These are phyloP conservation scores for Salinomyces thailandicus DNA, from an alignment of 2,329 filamentous ascomycete genomes.

Conservation along the genomic window DNA sequence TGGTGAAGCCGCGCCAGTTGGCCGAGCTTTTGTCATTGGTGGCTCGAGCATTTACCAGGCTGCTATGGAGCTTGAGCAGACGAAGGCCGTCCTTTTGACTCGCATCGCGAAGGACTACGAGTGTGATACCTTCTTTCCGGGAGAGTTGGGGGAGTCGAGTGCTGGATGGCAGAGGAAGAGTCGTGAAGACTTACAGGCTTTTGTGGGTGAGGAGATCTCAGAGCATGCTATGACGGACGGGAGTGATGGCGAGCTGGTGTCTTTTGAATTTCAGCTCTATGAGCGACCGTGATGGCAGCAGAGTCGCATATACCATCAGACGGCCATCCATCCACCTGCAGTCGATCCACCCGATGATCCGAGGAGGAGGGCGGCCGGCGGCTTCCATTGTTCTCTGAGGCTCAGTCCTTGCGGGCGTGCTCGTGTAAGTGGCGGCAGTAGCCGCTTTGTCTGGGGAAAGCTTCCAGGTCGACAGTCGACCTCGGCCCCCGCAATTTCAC, in stretches of 20 bases:
- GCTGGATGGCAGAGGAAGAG: slow-evolving; percentile 45
- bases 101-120: slow-evolving; percentile 58
- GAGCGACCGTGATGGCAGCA: slow-evolving; percentile 11
- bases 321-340: too few relatives aligned
- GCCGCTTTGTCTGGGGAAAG: slow-evolving; percentile 2
- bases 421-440: background rate
- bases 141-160: slow-evolving; percentile 38
- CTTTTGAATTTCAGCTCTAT: slow-evolving; percentile 24
- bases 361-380: too few relatives aligned
- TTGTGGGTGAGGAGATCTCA: slow-evolving; percentile 54
- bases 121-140: slow-evolving; percentile 64
- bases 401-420: background rate
- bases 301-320: too few relatives aligned
- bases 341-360: too few relatives aligned
- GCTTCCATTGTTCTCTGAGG: too few relatives aligned
- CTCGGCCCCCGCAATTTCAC: slow-evolving; percentile 4
- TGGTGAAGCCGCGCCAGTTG: slow-evolving; percentile 29
- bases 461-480: slow-evolving; percentile 12
- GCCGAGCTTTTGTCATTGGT: slow-evolving; percentile 74
- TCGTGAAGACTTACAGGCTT: slow-evolving; percentile 47
- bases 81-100: slow-evolving; percentile 58
- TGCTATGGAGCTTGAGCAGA: slow-evolving; percentile 50
- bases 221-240: slow-evolving; percentile 52
- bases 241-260: slow-evolving; percentile 27
- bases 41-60: slow-evolving; percentile 75